A percentile compares a stretch with the other conserved stretches of the same genome.
Conservation (phyloP, 2,329 filamentous ascomycete genomes). For the Talaromyces atroroseus region DNA sequence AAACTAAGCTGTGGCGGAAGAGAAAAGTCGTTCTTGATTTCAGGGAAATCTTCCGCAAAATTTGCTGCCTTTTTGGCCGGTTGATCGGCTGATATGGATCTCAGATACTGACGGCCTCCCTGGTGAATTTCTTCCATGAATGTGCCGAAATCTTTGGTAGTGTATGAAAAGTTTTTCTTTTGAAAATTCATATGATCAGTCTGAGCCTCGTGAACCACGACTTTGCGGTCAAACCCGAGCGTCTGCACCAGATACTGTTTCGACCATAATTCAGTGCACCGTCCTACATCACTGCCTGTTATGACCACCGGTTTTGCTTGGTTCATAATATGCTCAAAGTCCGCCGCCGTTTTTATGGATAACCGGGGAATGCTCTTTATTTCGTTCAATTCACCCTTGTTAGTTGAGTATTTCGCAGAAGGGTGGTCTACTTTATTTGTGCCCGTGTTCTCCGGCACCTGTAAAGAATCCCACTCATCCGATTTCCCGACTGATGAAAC, state of each 20-base stretch:
- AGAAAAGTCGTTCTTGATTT: slow-evolving; percentile 62
- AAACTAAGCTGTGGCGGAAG: slow-evolving; percentile 58
- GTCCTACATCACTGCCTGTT: slow-evolving; percentile 59
- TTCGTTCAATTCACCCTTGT: slow-evolving; percentile 12
- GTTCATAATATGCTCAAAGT: slow-evolving; percentile 58
- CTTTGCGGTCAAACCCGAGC: slow-evolving; percentile 57
- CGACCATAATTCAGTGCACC: slow-evolving; percentile 64
- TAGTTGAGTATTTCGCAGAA: slow-evolving; percentile 10
- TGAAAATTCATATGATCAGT: slow-evolving; percentile 71
- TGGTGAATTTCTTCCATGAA: slow-evolving; percentile 58
- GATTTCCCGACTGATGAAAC: slow-evolving; percentile 16
- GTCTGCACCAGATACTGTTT: slow-evolving; percentile 60
- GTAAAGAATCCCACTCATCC: slow-evolving; percentile 31
- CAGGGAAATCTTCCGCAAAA: slow-evolving; percentile 65
- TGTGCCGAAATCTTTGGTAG: slow-evolving; percentile 59
- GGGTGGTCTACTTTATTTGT: slow-evolving; percentile 12
- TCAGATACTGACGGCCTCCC: slow-evolving; percentile 67
- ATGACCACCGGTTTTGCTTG: slow-evolving; percentile 61
- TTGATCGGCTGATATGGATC: slow-evolving; percentile 64
- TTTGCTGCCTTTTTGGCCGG: slow-evolving; percentile 66
- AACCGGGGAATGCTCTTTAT: slow-evolving; percentile 46
- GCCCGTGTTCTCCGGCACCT: slow-evolving; percentile 15
- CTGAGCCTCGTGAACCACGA: slow-evolving; percentile 67
- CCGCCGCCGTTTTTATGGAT: slow-evolving; percentile 46
- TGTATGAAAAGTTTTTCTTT: slow-evolving; percentile 75